Conservation (phyloP, 2,329 filamentous ascomycete genomes). For the Acarospora socialis region DNA sequence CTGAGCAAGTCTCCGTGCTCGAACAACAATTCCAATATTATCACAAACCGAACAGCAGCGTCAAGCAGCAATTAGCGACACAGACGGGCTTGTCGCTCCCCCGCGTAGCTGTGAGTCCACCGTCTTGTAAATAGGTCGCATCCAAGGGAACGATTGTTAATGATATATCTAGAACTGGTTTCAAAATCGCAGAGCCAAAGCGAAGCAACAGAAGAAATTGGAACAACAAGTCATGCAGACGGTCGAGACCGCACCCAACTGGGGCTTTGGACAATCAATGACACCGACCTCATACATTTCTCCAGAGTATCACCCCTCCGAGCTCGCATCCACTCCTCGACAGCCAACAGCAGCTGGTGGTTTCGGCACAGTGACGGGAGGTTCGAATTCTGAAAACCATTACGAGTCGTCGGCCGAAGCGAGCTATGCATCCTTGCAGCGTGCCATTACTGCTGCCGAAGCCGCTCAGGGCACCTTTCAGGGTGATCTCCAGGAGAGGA, state of each 20-base stretch:
- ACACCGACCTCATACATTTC: neutral
- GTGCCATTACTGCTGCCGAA: conserved; percentile 29
- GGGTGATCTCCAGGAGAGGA: conserved; percentile 13
- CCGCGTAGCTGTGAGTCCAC: conserved; percentile 32
- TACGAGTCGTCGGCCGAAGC: conserved; percentile 27
- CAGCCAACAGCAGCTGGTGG: neutral
- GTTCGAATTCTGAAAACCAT: conserved; percentile 25
- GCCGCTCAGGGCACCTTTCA: conserved; percentile 20
- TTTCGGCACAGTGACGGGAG: conserved; percentile 19
- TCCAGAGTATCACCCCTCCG: neutral
- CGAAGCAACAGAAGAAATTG: conserved; percentile 36
- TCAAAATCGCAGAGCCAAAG: conserved; percentile 37
- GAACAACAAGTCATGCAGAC: conserved; percentile 33
- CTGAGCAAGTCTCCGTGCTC: conserved; percentile 36
- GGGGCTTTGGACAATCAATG: conserved; percentile 19
- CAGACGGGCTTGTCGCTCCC: conserved; percentile 35
- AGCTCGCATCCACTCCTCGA: neutral
- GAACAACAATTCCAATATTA: conserved; percentile 36
- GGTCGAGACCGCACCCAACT: conserved; percentile 16
- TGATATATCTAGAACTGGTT: conserved; percentile 34
- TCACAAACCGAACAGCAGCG: conserved; percentile 35
- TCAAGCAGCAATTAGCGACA: conserved; percentile 34
- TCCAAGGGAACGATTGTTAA: too few relatives aligned
- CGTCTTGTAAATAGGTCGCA: conserved; percentile 3
- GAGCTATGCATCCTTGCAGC: conserved; percentile 30